A percentile compares a stretch with the other conserved stretches of the same genome.
Conservation (phyloP, 805 yeast species). For the Starmerella apicola region DNA sequence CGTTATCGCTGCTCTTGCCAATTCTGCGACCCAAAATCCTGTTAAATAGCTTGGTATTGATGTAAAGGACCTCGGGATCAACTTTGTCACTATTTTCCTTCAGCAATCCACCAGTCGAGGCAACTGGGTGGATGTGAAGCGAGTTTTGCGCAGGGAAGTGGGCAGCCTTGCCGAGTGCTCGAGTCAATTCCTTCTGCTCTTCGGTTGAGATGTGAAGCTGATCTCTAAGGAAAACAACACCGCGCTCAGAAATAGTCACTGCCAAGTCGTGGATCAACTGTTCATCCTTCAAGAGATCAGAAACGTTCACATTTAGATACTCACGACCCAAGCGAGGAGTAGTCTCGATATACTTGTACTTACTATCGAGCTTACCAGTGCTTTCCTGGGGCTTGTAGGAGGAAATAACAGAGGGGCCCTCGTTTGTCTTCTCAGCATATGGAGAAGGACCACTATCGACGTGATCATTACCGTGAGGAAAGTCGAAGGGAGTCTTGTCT, state of each 20-base stretch:
- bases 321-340: slow-evolving; percentile 27
- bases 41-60: slow-evolving; percentile 20
- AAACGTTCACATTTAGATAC: slow-evolving; percentile 22
- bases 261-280: slow-evolving; percentile 33
- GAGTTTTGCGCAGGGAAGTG: slow-evolving; percentile 24
- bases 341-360: slow-evolving; percentile 22
- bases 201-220: slow-evolving; percentile 29
- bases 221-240: slow-evolving; percentile 40
- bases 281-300: slow-evolving; percentile 24
- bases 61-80: slow-evolving; percentile 24
- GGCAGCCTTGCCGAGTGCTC: slow-evolving; percentile 22
- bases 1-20: slow-evolving; percentile 21
- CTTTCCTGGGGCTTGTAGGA: slow-evolving; percentile 16
- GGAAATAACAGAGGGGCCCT: slow-evolving; percentile 20
- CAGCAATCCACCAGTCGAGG: slow-evolving; percentile 24
- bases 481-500: slow-evolving; percentile 13
- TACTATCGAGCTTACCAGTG: slow-evolving; percentile 22
- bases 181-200: slow-evolving; percentile 23
- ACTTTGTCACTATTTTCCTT: slow-evolving; percentile 20
- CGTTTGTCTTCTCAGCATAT: slow-evolving; percentile 18
- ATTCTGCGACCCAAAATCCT: slow-evolving; percentile 14
- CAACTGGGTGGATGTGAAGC: slow-evolving; percentile 26
- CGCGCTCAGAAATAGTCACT: slow-evolving; percentile 35
- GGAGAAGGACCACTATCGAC: slow-evolving; percentile 23
- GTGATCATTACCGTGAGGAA: slow-evolving; percentile 9